A percentile compares a stretch with the other conserved stretches of the same genome.
Conservation (phyloP, 1,284 basidiomycete genomes). For the Ustilago curta region DNA sequence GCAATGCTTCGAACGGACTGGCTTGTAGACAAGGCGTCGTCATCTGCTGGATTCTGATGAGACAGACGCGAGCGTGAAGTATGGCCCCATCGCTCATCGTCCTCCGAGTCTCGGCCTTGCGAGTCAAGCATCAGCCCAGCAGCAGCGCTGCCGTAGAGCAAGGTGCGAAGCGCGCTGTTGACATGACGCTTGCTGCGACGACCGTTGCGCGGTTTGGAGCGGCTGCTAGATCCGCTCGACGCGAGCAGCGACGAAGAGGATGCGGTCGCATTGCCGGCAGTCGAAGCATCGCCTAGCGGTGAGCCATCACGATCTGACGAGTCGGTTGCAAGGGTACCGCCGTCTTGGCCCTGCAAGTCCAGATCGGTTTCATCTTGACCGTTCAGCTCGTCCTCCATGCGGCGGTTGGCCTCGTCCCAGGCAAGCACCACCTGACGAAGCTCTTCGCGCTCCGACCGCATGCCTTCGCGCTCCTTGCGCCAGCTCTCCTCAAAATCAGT, state of each 20-base stretch:
- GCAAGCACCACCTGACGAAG: constrained; percentile 81
- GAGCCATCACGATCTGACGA: constrained; percentile 7
- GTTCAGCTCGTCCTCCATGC: constrained; percentile 69
- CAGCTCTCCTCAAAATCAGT: constrained; percentile 68
- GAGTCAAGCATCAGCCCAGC: constrained; percentile 32
- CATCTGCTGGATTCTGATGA: constrained; percentile 28
- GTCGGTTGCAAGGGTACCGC: constrained; percentile 2
- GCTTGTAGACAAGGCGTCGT: constrained; percentile 43
- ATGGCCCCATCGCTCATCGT: constrained; percentile 35
- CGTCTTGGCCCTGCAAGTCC: constrained; percentile 13
- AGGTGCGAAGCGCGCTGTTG: constrained; percentile 51
- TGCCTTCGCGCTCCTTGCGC: constrained; percentile 79
- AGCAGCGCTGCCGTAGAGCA: constrained; percentile 48
- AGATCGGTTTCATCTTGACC: constrained; percentile 14
- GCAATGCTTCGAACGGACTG: constrained; percentile 46
- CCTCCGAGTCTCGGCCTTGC: constrained; percentile 25
- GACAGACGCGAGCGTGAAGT: constrained; percentile 19
- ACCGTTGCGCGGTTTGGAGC: constrained; percentile 22
- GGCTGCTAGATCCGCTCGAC: constrained; percentile 10
- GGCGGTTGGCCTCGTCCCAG: constrained; percentile 77
- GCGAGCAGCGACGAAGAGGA: constrained; percentile 5
- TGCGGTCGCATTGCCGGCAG: constrained; percentile 6
- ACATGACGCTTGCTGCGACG: constrained; percentile 48
- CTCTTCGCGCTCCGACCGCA: constrained; percentile 83
- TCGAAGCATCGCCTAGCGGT: constrained; percentile 9